Conservation (phyloP, 345 rosid genomes). For the Corchorus olitorius region DNA sequence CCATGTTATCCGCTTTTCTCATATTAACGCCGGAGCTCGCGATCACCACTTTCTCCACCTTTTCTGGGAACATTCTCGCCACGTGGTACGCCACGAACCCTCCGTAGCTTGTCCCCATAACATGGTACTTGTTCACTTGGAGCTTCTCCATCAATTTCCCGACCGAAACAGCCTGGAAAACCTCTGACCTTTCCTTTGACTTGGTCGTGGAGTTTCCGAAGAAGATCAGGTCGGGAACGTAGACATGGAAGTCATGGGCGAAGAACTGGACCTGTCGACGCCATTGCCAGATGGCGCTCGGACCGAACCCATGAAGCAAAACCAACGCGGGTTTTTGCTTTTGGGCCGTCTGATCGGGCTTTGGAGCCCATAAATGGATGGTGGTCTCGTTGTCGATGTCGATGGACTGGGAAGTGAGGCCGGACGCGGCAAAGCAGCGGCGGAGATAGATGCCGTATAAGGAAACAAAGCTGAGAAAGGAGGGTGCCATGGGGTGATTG, state of each 20-base stretch:
- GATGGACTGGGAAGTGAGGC: conserved; percentile 52
- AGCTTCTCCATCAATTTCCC: conserved; percentile 56
- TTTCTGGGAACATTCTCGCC: conserved; percentile 73
- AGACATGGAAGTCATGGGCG: conserved; percentile 47
- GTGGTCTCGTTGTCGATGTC: conserved; percentile 54
- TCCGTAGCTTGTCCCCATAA: conserved; percentile 89
- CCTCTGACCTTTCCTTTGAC: conserved; percentile 64
- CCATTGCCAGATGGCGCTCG: conserved; percentile 81
- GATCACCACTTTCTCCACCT: conserved; percentile 75
- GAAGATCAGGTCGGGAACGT: conserved; percentile 78
- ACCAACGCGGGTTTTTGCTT: conserved; percentile 56
- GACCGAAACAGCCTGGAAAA: conserved; percentile 64
- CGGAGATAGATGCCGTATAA: conserved; percentile 70
- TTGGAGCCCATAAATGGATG: conserved; percentile 78
- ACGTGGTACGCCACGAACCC: conserved; percentile 85
- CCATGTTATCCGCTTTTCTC: conserved; percentile 53
- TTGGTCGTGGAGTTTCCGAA: conserved; percentile 67
- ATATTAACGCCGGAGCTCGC: conserved; percentile 83
- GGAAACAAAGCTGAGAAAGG: conserved; percentile 61
- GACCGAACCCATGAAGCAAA: conserved; percentile 90
- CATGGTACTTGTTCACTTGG: conserved; percentile 46
- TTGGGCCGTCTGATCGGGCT: background rate
- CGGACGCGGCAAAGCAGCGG: conserved; percentile 63
- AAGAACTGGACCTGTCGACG: conserved; percentile 71
- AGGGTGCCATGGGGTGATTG: conserved; percentile 39